These are phyloP conservation scores for Hygrophila difformis DNA, from an alignment of 257 asterid species.

Conservation along the genomic window DNA sequence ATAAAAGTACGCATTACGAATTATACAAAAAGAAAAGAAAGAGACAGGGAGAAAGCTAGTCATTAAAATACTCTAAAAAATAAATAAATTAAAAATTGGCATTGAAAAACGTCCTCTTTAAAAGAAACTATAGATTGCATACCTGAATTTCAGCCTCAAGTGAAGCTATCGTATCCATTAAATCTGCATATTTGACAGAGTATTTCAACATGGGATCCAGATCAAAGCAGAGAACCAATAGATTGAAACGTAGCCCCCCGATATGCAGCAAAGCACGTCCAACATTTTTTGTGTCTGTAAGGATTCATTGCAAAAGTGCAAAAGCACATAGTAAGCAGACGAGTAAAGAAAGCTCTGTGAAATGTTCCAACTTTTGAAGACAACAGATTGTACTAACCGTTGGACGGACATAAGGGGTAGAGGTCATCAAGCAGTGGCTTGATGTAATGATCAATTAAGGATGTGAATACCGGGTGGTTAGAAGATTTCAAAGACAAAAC, in stretches of 20 bases:
- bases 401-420: slow-evolving; percentile 30
- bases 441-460: slow-evolving; percentile 44
- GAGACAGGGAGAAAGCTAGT: no score
- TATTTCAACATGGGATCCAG: slow-evolving; percentile 77
- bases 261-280: slow-evolving; percentile 57
- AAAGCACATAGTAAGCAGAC: slow-evolving; percentile 6
- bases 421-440: slow-evolving; percentile 61
- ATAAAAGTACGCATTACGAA: no score
- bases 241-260: slow-evolving; percentile 72
- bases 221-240: slow-evolving; percentile 53
- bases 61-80: no score
- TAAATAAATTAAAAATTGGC: no score
- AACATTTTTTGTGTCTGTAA: slow-evolving; percentile 31
- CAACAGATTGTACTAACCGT: slow-evolving; percentile 33
- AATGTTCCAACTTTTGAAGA: slow-evolving; percentile 1
- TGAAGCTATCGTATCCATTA: slow-evolving; percentile 55
- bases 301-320: slow-evolving; percentile 12
- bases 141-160: slow-evolving; percentile 81
- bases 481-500: slow-evolving; percentile 56
- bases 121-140: slow-evolving; percentile 4
- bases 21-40: background rate
- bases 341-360: background rate
- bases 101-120: no score
- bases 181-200: slow-evolving; percentile 50
- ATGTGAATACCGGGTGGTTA: slow-evolving; percentile 38